A percentile compares a stretch with the other conserved stretches of the same genome.
phyloP scores from a whole-genome alignment of 2,329 filamentous ascomycete genomes.

The Teratosphaeria gauchensis region DNA sequence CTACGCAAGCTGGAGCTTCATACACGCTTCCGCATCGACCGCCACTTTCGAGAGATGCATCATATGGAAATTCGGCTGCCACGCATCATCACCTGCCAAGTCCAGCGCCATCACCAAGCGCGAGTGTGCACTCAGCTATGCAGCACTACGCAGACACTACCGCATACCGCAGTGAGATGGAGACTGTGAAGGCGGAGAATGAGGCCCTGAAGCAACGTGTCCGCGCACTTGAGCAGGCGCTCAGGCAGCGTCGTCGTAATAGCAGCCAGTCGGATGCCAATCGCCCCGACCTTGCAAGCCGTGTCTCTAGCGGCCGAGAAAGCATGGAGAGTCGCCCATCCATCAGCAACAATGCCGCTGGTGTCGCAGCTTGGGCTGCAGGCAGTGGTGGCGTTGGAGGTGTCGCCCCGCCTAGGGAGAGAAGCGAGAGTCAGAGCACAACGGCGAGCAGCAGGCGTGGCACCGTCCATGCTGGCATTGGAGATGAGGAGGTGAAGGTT shows the following conservation, averaged over 20 bases:
- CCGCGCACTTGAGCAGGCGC: conserved; percentile 35
- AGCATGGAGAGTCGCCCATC: background rate
- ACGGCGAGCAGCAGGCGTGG: conserved; percentile 24
- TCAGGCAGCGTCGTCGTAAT: conserved; percentile 25
- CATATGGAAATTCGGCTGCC: conserved; percentile 16
- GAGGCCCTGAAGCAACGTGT: conserved; percentile 38
- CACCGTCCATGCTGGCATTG: conserved; percentile 4
- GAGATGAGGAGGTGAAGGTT: conserved; percentile 25
- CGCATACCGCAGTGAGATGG: conserved; percentile 36
- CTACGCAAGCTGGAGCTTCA: background rate
- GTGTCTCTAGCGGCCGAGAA: conserved; percentile 1
- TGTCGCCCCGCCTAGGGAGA: conserved; percentile 25
- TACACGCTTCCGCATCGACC: conserved; percentile 25
- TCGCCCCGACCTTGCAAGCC: conserved; percentile 6
- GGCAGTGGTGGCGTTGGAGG: conserved; percentile 20
- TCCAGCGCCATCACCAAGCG: conserved; percentile 13
- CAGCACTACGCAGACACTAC: conserved; percentile 31
- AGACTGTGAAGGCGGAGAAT: conserved; percentile 42
- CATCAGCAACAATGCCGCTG: conserved; percentile 4
- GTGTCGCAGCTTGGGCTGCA: conserved; percentile 4
- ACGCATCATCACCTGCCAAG: conserved; percentile 9
- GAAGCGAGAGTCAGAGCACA: conserved; percentile 29
- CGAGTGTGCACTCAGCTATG: conserved; percentile 12
- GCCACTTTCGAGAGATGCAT: conserved; percentile 22
- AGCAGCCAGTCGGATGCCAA: conserved; percentile 22